Conservation (phyloP, 2,329 filamentous ascomycete species). For the Colletotrichum sp. region DNA sequence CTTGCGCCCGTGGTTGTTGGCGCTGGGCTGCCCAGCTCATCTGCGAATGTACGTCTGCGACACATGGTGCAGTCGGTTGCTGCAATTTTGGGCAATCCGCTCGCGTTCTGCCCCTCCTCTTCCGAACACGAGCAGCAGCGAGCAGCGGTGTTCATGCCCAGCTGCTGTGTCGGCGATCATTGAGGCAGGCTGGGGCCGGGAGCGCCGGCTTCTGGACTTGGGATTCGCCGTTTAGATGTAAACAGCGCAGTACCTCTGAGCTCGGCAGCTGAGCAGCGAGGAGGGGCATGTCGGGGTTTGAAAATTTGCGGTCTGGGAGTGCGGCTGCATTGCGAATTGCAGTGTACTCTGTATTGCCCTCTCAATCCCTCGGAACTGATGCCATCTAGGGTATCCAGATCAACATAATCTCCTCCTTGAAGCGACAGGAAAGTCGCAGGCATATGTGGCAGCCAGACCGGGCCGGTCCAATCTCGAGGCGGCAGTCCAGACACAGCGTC, state of each 20-base stretch:
- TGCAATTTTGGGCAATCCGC: neutral
- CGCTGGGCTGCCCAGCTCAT: neutral
- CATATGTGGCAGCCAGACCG: neutral
- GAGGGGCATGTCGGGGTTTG: neutral
- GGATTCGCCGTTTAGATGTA: neutral
- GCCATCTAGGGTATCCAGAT: neutral
- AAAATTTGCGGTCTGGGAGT: neutral
- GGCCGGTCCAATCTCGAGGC: neutral
- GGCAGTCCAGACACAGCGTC: neutral
- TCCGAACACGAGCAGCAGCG: neutral
- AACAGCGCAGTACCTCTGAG: neutral
- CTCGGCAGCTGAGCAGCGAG: neutral
- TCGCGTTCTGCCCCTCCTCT: neutral
- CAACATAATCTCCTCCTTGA: neutral
- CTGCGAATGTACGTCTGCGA: neutral
- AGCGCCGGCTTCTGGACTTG: neutral
- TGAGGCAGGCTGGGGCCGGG: neutral
- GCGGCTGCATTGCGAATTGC: neutral
- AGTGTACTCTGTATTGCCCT: neutral
- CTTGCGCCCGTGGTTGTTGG: neutral
- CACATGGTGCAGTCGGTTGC: neutral
- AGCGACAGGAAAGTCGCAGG: neutral
- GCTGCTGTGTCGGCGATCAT: neutral
- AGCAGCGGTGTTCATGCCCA: neutral
- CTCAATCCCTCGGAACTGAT: accelerated